These are phyloP conservation scores for Diplocarpon rosae DNA, from an alignment of 2,329 filamentous ascomycete species.

Conservation along the genomic window DNA sequence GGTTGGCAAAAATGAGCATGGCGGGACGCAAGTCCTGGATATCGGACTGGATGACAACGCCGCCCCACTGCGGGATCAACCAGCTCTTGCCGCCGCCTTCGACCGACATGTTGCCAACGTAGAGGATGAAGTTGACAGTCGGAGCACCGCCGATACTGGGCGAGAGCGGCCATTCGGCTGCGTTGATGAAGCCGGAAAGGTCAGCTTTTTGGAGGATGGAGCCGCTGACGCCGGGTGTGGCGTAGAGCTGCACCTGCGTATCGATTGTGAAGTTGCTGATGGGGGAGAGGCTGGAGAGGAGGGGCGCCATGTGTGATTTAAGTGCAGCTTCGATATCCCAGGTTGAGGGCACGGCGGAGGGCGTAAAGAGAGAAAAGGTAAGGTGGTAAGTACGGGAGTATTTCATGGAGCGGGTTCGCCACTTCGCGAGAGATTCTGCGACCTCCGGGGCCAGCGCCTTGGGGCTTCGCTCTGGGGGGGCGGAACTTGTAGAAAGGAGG, in stretches of 20 bases:
- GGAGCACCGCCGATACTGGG: slow-evolving; percentile 88
- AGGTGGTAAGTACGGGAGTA: slow-evolving; percentile 92
- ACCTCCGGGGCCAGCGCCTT: slow-evolving; percentile 39
- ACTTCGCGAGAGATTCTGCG: slow-evolving; percentile 48
- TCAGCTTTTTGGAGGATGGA: slow-evolving; percentile 70
- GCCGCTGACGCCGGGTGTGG: slow-evolving; percentile 50
- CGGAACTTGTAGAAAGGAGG: slow-evolving; percentile 50
- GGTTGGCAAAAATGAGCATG: slow-evolving; percentile 81
- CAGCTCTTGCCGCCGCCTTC: slow-evolving; percentile 51
- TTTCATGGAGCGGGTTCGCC: slow-evolving; percentile 76
- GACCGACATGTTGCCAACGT: slow-evolving; percentile 52
- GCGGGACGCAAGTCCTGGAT: slow-evolving; percentile 63
- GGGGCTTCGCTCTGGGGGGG: slow-evolving; percentile 37
- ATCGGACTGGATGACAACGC: slow-evolving; percentile 47
- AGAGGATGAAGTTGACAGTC: slow-evolving; percentile 92
- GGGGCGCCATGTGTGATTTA: slow-evolving; percentile 67
- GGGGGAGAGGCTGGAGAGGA: slow-evolving; percentile 65
- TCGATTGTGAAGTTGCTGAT: slow-evolving; percentile 96
- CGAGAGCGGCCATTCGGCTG: slow-evolving; percentile 92
- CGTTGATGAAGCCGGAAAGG: slow-evolving; percentile 89
- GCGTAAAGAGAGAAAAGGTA: slow-evolving; percentile 89
- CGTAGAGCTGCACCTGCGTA: slow-evolving; percentile 91
- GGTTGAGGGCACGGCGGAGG: slow-evolving; percentile 62
- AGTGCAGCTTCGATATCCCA: slow-evolving; percentile 87
- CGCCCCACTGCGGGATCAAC: slow-evolving; percentile 95